Evolutionary conservation across 2,329 filamentous ascomycete species (phyloP).

Genomic region (Amauroascus verrucosus): DNA sequence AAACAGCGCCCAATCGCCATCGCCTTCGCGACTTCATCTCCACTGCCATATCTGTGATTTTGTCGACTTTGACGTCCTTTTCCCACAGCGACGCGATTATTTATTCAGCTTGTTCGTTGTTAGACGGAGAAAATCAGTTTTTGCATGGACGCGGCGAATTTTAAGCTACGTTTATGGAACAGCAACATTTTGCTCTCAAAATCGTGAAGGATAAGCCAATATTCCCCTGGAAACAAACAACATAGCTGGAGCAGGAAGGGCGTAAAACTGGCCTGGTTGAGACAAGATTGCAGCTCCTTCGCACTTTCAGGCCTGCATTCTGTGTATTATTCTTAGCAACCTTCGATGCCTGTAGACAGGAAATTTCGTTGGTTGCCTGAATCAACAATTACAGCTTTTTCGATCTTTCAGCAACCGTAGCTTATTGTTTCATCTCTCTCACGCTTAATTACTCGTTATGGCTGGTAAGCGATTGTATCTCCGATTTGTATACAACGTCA

Average conservation of each 20-base stretch:
- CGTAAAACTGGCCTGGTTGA: constrained; percentile 25
- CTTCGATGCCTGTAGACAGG: constrained; percentile 34
- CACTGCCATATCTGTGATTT: not conserved
- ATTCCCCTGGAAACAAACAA: not conserved
- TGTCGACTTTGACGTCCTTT: not conserved
- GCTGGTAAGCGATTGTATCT: constrained; percentile 48
- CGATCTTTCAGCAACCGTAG: constrained; percentile 26
- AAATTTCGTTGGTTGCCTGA: constrained; percentile 14
- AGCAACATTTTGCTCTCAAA: not conserved
- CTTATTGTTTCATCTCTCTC: constrained; percentile 24
- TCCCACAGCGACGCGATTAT: not conserved
- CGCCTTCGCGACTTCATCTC: not conserved
- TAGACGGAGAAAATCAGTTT: too few relatives aligned
- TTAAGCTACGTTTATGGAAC: not conserved
- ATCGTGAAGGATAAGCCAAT: not conserved
- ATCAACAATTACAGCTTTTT: constrained; percentile 14
- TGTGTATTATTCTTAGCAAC: constrained; percentile 33
- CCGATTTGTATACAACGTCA: constrained; percentile 11
- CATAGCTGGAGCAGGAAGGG: constrained; percentile 9
- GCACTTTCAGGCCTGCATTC: constrained; percentile 22
- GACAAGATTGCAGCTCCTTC: constrained; percentile 23
- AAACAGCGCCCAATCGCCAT: constrained; percentile 8
- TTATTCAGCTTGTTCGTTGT: not conserved
- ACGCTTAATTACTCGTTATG: constrained; percentile 36
- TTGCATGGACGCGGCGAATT: not conserved